phyloP scores from a whole-genome alignment of 1,284 basidiomycete genomes.

The Clitocybe nebularis region DNA sequence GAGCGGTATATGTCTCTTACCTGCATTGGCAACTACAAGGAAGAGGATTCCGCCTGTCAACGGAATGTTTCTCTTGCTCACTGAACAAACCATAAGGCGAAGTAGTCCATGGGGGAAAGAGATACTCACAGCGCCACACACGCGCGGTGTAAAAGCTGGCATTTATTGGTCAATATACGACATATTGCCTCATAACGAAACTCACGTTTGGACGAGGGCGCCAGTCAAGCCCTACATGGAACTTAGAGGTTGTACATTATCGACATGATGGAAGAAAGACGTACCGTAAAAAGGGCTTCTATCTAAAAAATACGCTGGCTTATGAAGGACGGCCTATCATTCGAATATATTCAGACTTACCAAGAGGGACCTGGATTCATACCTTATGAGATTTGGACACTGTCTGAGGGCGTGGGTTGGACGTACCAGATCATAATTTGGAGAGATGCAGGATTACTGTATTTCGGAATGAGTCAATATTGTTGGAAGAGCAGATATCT shows the following conservation, averaged over 20 bases:
- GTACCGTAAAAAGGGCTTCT: slow-evolving; percentile 18
- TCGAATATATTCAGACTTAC: slow-evolving; percentile 6
- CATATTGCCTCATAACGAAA: too few species aligned
- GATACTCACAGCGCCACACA: slow-evolving; percentile 17
- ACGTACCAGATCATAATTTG: slow-evolving; percentile 14
- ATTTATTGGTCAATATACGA: neutral
- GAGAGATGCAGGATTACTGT: slow-evolving; percentile 11
- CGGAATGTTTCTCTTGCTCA: slow-evolving; percentile 24
- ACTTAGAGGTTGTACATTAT: neutral
- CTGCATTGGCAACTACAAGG: slow-evolving; percentile 22
- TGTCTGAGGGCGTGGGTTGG: neutral
- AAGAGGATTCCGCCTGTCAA: slow-evolving; percentile 21
- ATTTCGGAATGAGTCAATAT: slow-evolving; percentile 1
- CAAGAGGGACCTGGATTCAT: slow-evolving; percentile 14
- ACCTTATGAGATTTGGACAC: neutral
- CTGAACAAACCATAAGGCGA: slow-evolving; percentile 8
- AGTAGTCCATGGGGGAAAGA: neutral
- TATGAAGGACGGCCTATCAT: slow-evolving; percentile 14
- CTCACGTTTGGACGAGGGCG: slow-evolving; percentile 18
- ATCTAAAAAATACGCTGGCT: slow-evolving; percentile 10
- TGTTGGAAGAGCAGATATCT: neutral
- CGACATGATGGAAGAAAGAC: neutral
- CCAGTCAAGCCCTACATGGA: slow-evolving; percentile 16
- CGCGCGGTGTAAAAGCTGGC: slow-evolving; percentile 18
- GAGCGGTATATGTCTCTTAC: slow-evolving; percentile 11